Base-by-base conservation (phyloP, 2,329 filamentous ascomycete species). In the Diplodia intermedia region DNA sequence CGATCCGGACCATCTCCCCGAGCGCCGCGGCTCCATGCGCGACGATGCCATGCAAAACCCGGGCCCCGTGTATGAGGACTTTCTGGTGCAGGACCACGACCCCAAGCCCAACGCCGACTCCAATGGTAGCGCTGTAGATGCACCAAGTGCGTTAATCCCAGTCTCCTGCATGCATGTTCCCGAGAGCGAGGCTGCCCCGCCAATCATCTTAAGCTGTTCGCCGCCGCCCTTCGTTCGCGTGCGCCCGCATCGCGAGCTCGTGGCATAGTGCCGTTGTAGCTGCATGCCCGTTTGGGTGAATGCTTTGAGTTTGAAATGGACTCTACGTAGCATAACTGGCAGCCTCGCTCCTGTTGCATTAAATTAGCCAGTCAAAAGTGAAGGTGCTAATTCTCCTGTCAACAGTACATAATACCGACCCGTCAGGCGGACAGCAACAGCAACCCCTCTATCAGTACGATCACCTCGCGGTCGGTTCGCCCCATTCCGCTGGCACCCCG, bases 401-500 rank as follows among this genome's bases (percentile, higher is more conserved):
- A 54, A 47, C 49, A 52, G 55, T 38, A 53, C 31, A 62, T n/a
- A 36, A 43, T 33, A 49, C 55, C 55, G 66, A 67, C 9, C 40
- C 47, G 18, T 43, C 47, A 49, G 23, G 36, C 33, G 49, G 56
- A 33, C 66, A 67, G 20, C 55, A 36, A 9, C 66, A 36, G 56
- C 66, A 62, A 12, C 75, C 77, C 23, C 77, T 79, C 72, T 79
- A 79, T 69, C 78, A 79, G 70, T 79, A 78, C 72, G 74, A 78
- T 38, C 75, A 78, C 65, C 78, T 77, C n/a, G 76, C 78, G 2
- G 75, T 72, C 1, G 72, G 69, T 31, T 78, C 77, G 20, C 77
- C 77, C 33, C 75, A 78, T 61, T 75, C 56, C 23, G 29, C 52
- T 20, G 47, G 47, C 50, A 50, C 52, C n/a, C 36, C 56, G 33